Conservation (phyloP, 345 rosid genomes). For the Carallia brachiata region DNA sequence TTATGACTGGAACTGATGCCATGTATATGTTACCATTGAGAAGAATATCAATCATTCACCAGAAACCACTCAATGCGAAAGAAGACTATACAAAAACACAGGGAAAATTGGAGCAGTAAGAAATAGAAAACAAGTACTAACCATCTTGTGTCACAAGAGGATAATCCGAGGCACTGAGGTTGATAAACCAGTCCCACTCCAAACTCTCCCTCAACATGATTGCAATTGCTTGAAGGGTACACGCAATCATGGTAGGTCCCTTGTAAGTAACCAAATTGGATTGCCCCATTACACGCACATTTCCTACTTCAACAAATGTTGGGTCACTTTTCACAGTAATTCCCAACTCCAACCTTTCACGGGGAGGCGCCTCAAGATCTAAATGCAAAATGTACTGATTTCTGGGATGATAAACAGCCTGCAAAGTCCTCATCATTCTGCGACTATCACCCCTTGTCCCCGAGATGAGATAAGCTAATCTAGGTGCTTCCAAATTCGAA, state of each 20-base stretch:
- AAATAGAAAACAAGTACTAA: conserved; percentile 33
- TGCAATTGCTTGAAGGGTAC: conserved; percentile 86
- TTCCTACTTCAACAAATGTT: conserved; percentile 62
- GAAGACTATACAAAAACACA: neutral
- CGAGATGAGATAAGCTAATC: conserved; percentile 85
- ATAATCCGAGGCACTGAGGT: conserved; percentile 91
- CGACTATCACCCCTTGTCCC: conserved; percentile 94
- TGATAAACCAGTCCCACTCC: conserved; percentile 95
- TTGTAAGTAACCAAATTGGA: conserved; percentile 89
- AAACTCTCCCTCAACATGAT: conserved; percentile 75
- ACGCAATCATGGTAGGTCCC: conserved; percentile 94
- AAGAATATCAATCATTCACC: neutral
- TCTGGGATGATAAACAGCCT: conserved; percentile 92
- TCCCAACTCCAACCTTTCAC: conserved; percentile 75
- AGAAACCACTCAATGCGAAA: neutral
- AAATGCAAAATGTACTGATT: conserved; percentile 90
- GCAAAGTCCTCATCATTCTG: conserved; percentile 91
- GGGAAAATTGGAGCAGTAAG: neutral
- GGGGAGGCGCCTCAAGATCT: conserved; percentile 92
- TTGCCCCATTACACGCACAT: conserved; percentile 86
- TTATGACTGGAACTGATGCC: too few species aligned
- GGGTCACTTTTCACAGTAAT: conserved; percentile 68
- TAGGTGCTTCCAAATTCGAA: conserved; percentile 49
- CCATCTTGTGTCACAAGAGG: conserved; percentile 96
- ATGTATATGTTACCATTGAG: too few species aligned